Percentiles rank a stretch among this genome's conserved stretches.
phyloP scores from a whole-genome alignment of 2,329 filamentous ascomycete species.

The Aureobasidium sp. region DNA sequence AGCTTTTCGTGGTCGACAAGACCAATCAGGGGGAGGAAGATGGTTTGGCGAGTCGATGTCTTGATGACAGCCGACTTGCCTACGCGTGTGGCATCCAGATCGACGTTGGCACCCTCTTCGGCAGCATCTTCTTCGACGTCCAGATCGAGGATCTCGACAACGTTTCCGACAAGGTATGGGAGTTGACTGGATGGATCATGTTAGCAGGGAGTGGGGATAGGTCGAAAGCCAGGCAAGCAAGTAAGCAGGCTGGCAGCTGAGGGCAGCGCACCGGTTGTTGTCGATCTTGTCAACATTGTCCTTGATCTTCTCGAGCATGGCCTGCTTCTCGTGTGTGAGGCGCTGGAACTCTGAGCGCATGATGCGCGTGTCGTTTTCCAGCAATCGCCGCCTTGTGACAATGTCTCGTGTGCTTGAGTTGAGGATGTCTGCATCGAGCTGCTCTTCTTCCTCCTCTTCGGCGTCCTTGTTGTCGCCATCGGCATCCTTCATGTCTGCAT shows the following conservation, averaged over 20 bases:
- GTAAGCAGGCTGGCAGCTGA: no score
- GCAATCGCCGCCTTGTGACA: conserved; percentile 75
- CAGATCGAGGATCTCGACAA: conserved; percentile 92
- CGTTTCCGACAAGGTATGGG: conserved; percentile 96
- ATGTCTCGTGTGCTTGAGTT: conserved; percentile 92
- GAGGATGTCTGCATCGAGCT: conserved; percentile 89
- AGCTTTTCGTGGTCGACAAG: conserved; percentile 92
- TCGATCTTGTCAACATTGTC: conserved; percentile 99
- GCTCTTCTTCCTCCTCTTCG: conserved; percentile 57
- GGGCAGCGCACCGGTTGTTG: conserved; percentile 74
- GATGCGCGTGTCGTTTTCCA: conserved; percentile 96
- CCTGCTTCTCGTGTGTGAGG: conserved; percentile 86
- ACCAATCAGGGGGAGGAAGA: conserved; percentile 94
- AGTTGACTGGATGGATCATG: conserved; percentile 59
- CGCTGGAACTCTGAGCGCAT: conserved; percentile 97
- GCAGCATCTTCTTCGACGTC: conserved; percentile 93
- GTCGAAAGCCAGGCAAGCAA: no score
- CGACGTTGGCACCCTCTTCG: conserved; percentile 97
- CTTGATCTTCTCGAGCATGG: conserved; percentile 98
- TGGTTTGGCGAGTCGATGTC: conserved; percentile 95
- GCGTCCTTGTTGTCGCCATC: conserved; percentile 40
- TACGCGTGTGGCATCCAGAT: conserved; percentile 90
- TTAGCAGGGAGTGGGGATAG: conserved; percentile 1
- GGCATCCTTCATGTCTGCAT: conserved; percentile 87
- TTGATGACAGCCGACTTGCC: conserved; percentile 99